phyloP scores from a whole-genome alignment of 2,329 filamentous ascomycete species.

The Aspergillus novoparasiticus region DNA sequence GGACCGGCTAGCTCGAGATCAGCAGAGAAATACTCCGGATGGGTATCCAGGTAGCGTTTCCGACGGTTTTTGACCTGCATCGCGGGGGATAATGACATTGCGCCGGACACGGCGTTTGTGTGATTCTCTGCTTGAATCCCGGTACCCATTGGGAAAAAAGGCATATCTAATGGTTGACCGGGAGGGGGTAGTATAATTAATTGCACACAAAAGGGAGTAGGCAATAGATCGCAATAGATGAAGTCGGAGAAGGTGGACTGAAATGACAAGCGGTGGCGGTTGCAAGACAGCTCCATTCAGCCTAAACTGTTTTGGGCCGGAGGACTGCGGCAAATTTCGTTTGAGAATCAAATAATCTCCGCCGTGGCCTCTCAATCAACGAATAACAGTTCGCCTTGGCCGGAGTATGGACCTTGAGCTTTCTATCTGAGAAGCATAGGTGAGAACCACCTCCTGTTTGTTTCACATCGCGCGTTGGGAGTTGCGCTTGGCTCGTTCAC shows the following conservation, averaged over 20 bases:
- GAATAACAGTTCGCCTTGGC: slow-evolving; percentile 6
- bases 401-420: slow-evolving; percentile 17
- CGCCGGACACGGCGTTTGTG: slow-evolving; percentile 1
- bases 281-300: neutral
- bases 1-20: slow-evolving; percentile 65
- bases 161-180: slow-evolving; percentile 28
- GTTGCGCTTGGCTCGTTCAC: neutral
- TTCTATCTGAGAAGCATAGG: slow-evolving; percentile 20
- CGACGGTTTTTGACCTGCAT: slow-evolving; percentile 73
- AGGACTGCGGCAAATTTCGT: slow-evolving; percentile 30
- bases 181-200: neutral
- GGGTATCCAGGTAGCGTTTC: slow-evolving; percentile 71
- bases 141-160: slow-evolving; percentile 39
- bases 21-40: slow-evolving; percentile 71
- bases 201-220: neutral
- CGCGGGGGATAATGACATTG: slow-evolving; percentile 34
- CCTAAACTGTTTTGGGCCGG: slow-evolving; percentile 20
- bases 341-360: neutral
- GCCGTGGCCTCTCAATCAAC: neutral
- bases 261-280: neutral
- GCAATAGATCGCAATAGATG: too few relatives aligned
- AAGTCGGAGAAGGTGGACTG: neutral
- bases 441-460: slow-evolving; percentile 17
- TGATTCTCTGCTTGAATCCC: slow-evolving; percentile 23
- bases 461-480: slow-evolving; percentile 12